Conservation (phyloP, 192 early-diverging fungal species). For the Podila horticola region DNA sequence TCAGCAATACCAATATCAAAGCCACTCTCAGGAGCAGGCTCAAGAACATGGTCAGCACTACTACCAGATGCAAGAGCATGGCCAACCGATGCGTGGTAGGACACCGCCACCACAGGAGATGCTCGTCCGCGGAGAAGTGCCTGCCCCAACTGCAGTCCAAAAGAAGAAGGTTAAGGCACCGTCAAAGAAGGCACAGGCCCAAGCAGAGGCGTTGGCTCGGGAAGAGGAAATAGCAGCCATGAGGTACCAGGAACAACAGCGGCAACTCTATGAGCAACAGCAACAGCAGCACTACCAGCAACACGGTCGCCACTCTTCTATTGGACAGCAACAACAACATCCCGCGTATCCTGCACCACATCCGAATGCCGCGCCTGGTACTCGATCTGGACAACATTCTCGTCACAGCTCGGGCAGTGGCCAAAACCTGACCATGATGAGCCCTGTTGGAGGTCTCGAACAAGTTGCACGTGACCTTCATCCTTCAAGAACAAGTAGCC, state of each 20-base stretch:
- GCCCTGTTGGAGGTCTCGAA: conserved; percentile 10
- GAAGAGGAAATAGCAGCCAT: not conserved
- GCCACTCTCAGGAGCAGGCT: too few relatives aligned
- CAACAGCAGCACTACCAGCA: not conserved
- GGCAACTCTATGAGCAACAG: conserved; percentile 5
- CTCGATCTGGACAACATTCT: conserved; percentile 22
- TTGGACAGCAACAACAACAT: conserved; percentile 16
- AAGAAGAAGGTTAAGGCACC: too few relatives aligned
- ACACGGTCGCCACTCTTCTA: conserved; percentile 7
- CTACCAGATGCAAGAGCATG: too few relatives aligned
- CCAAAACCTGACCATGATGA: conserved; percentile 15
- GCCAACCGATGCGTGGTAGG: too few relatives aligned
- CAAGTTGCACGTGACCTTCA: conserved; percentile 4
- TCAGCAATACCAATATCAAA: conserved; percentile 11
- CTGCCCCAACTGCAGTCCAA: too few relatives aligned
- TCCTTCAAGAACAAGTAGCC: conserved; percentile 9
- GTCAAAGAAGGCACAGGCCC: too few relatives aligned
- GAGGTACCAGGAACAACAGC: conserved; percentile 10
- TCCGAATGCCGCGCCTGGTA: not conserved
- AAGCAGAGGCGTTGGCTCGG: too few relatives aligned
- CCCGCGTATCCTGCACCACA: not conserved
- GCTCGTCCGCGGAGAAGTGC: too few relatives aligned
- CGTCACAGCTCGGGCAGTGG: conserved; percentile 29
- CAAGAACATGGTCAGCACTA: too few relatives aligned
- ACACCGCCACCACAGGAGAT: too few relatives aligned